Base-by-base conservation (phyloP, 2,329 filamentous ascomycete species). In the Ceratocystis alfenasii region DNA sequence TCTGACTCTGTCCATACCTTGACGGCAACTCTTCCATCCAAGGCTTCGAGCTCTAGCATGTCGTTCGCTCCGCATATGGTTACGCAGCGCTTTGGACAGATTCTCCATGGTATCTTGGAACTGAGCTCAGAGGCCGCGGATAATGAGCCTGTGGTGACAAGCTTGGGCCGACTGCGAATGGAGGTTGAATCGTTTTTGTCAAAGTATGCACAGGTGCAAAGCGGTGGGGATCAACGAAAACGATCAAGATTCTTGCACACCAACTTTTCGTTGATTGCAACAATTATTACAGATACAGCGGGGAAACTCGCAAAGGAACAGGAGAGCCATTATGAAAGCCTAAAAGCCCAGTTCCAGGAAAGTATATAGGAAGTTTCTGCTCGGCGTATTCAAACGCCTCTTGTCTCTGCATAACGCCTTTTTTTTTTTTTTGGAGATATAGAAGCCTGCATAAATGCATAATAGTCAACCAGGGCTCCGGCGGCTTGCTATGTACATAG, bases 81-180 rank as follows among this genome's bases (percentile, higher is more conserved):
- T 20, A 96, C 94, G 0, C 94, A 99, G 74, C 85, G 91, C n/a
- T 97, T 97, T 72, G 94, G 90, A 0, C 93, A 96, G 76, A 85
- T 99, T 62, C 76, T 96, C 62, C 89, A 96, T 69, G 90, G 90
- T 2, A 87, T 97, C 36, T 77, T 97, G 36, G 79, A 84, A 0
- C 81, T 99, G 55, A 95, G 90, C 72, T 85, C 85, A n/a, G 92
- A 96, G 70, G 90, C 90, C 0, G 91, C 91, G 1, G 94, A 97
- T 70, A 92, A 96, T 70, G 94, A 99, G 74, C 94, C 94, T 0
- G 89, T 97, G 1, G 86, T 87, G 0, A 86, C 88, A 61, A 95
- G 90, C 71, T 75, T 99, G 60, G 81, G 82, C 12, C 83, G 94
- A 30, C 76, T 99, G 71, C 80, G 90, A 36, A 82, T 81, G 66